These are phyloP conservation scores for Meira nashicola DNA, from an alignment of 1,284 basidiomycete genomes.

Conservation along the genomic window DNA sequence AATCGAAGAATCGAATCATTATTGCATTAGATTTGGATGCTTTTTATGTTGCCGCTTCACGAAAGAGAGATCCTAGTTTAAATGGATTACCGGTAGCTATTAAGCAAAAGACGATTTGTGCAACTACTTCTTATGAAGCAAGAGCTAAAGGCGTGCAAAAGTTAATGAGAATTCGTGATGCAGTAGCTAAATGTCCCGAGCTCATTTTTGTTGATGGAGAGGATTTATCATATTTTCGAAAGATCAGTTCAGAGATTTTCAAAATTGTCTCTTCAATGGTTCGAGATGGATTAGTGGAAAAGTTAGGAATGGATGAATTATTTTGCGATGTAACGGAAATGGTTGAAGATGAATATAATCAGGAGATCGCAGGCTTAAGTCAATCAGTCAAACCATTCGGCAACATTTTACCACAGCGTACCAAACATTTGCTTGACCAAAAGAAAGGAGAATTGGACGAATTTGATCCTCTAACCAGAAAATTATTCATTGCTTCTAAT, in stretches of 20 bases:
- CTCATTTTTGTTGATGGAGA: slow-evolving; percentile 54
- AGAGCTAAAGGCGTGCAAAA: slow-evolving; percentile 50
- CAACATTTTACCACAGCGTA: neutral
- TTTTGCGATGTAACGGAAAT: slow-evolving; percentile 53
- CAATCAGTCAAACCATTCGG: neutral
- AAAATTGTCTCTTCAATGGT: slow-evolving; percentile 45
- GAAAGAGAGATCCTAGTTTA: slow-evolving; percentile 50
- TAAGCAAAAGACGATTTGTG: slow-evolving; percentile 54
- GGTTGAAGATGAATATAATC: slow-evolving; percentile 18
- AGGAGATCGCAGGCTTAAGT: neutral
- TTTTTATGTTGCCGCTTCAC: slow-evolving; percentile 52
- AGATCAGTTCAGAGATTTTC: slow-evolving; percentile 42
- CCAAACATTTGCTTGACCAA: neutral
- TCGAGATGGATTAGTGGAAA: slow-evolving; percentile 45
- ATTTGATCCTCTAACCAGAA: slow-evolving; percentile 13
- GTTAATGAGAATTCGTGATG: slow-evolving; percentile 50
- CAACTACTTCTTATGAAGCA: slow-evolving; percentile 54
- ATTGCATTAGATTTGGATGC: slow-evolving; percentile 29
- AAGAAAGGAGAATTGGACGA: slow-evolving; percentile 17
- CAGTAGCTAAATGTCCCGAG: slow-evolving; percentile 45
- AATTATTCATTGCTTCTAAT: slow-evolving; percentile 42
- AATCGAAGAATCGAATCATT: neutral
- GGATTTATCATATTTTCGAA: slow-evolving; percentile 52
- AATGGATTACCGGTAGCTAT: slow-evolving; percentile 53
- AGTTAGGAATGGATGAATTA: slow-evolving; percentile 55